These are phyloP conservation scores for Hypoxylon rickii DNA, from an alignment of 495 filamentous ascomycete genomes.

Conservation along the genomic window DNA sequence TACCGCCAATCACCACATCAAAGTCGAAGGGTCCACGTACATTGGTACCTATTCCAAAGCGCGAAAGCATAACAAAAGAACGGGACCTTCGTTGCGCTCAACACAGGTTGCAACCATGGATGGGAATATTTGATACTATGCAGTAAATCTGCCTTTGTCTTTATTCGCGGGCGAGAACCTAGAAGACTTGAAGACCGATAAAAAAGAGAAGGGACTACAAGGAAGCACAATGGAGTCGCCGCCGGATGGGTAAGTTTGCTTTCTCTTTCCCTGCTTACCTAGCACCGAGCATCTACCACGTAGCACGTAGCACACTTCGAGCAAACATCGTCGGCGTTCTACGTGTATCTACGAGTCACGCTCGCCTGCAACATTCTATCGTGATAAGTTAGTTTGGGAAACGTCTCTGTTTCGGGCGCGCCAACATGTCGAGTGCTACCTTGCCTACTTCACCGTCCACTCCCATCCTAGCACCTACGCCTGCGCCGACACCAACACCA, in stretches of 20 bases:
- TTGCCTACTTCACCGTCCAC: constrained; percentile 1
- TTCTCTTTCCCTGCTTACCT: constrained; percentile 11
- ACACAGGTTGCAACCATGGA: constrained; percentile 16
- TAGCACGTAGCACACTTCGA: neutral
- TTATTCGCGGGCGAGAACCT: constrained; percentile 16
- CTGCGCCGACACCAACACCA: constrained; percentile 17
- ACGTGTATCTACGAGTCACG: neutral
- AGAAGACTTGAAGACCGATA: neutral
- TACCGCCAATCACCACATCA: neutral
- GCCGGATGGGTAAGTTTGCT: constrained; percentile 35
- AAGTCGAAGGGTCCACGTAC: neutral
- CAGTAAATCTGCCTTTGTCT: constrained; percentile 36
- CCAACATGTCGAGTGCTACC: constrained; percentile 13
- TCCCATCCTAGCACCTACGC: neutral
- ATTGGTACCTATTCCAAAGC: neutral
- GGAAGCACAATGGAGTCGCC: constrained; percentile 35
- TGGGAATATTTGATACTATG: neutral
- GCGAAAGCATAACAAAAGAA: constrained; percentile 1
- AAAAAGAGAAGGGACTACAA: constrained; percentile 1
- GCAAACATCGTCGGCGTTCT: neutral
- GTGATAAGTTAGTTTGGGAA: neutral
- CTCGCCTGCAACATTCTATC: neutral
- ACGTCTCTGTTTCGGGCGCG: neutral
- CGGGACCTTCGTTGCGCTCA: neutral
- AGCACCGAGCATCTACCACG: neutral